These are phyloP conservation scores for Funneliformis mosseae DNA, from an alignment of 192 early-diverging fungal species.

Conservation along the genomic window DNA sequence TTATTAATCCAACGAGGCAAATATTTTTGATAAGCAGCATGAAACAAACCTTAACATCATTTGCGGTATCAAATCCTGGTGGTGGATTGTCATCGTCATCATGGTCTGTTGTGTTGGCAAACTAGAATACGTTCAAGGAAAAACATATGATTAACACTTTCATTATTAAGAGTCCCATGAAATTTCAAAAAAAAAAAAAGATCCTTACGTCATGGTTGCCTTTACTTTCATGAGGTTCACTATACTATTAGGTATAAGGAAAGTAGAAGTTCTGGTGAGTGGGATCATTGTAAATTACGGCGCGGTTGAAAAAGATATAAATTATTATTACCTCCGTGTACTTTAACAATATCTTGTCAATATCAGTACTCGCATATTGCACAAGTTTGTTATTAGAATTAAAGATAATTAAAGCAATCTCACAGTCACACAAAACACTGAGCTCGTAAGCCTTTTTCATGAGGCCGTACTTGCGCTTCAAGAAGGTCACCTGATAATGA, in stretches of 20 bases:
- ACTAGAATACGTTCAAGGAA: conserved; percentile 3
- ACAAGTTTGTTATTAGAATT: conserved; percentile 91
- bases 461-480: conserved; percentile 91
- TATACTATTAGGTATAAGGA: conserved; percentile 37
- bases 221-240: conserved; percentile 42
- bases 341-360: conserved; percentile 87
- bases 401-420: conserved; percentile 95
- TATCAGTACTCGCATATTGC: conserved; percentile 91
- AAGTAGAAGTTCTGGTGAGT: neutral
- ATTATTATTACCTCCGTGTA: conserved; percentile 72
- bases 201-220: conserved; percentile 43
- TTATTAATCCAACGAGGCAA: no score
- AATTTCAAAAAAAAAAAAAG: neutral
- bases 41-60: conserved; percentile 3
- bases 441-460: conserved; percentile 98
- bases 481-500: conserved; percentile 77
- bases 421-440: conserved; percentile 91
- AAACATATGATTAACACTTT: neutral
- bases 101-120: conserved; percentile 27
- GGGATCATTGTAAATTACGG: conserved; percentile 41
- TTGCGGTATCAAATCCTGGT: conserved; percentile 27
- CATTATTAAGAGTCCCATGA: neutral
- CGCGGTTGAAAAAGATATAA: conserved; percentile 3
- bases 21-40: no score
- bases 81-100: conserved; percentile 32